Percentiles rank a stretch among this genome's conserved stretches.
Evolutionary conservation across 192 early-diverging fungal species (phyloP).

Genomic region (Mortierella alpina): DNA sequence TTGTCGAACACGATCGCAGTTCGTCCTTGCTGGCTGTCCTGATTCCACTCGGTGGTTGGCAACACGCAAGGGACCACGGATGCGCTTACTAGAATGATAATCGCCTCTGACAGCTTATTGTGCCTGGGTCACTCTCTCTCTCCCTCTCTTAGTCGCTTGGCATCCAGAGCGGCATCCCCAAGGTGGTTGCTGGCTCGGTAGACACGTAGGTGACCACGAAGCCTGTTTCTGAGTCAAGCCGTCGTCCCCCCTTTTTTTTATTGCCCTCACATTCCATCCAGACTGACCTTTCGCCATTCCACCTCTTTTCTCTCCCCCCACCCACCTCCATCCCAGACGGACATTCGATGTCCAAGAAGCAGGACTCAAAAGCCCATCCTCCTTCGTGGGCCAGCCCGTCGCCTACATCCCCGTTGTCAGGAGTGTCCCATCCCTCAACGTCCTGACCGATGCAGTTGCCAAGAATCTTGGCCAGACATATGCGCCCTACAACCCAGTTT

Average conservation of each 20-base stretch:
- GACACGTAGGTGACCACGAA: conserved; percentile 20
- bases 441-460: conserved; percentile 17
- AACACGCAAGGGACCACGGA: too few species aligned
- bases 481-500: conserved; percentile 23
- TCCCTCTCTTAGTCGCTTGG: conserved; percentile 18
- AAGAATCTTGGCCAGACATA: conserved; percentile 11
- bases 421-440: conserved; percentile 25
- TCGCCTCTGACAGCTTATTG: not conserved
- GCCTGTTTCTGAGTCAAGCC: not conserved
- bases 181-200: conserved; percentile 29
- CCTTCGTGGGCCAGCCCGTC: conserved; percentile 11
- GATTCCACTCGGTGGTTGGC: not conserved
- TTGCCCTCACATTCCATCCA: not conserved
- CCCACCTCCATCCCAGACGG: not conserved
- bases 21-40: not conserved
- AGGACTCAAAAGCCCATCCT: conserved; percentile 6
- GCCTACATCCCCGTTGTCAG: conserved; percentile 36
- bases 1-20: not conserved
- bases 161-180: conserved; percentile 48
- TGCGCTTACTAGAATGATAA: conserved; percentile 21
- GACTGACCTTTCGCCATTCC: not conserved
- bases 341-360: conserved; percentile 20
- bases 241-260: not conserved
- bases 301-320: not conserved
- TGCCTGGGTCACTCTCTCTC: not conserved